Percentiles rank a stretch among this genome's conserved stretches.
Conservation (phyloP, 306 rosid species). For the Echinosophora koreensis region DNA sequence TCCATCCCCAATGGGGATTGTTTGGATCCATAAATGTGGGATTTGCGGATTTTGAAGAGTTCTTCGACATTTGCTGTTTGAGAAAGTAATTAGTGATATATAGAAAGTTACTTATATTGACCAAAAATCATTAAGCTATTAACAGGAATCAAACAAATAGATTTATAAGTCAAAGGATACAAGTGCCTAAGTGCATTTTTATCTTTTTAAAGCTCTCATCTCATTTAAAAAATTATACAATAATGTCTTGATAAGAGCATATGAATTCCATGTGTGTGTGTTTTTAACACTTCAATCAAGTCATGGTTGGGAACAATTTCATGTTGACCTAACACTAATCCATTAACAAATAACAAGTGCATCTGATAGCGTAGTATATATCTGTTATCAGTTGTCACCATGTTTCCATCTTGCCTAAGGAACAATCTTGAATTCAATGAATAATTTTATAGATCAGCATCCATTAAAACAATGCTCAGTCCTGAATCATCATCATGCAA, state of each 20-base stretch:
- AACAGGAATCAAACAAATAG: neutral
- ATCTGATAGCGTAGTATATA: neutral
- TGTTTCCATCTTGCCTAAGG: neutral
- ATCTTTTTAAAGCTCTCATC: neutral
- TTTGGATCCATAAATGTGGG: slow-evolving; percentile 62
- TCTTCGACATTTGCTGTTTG: slow-evolving; percentile 56
- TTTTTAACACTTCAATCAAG: neutral
- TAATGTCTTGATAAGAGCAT: neutral
- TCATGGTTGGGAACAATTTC: neutral
- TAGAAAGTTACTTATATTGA: neutral
- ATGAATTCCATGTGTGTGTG: neutral
- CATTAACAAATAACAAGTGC: neutral
- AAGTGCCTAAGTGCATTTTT: neutral
- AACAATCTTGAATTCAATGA: neutral
- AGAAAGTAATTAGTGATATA: neutral
- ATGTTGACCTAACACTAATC: neutral
- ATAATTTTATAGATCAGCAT: neutral
- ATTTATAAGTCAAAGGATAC: neutral
- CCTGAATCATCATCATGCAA: neutral
- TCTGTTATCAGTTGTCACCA: neutral
- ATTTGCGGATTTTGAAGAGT: slow-evolving; percentile 56
- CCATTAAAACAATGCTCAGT: neutral
- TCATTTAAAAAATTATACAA: neutral
- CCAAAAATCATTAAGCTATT: neutral
- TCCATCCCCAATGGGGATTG: slow-evolving; percentile 80